These are phyloP conservation scores for Peniophora sp. DNA, from an alignment of 1,284 basidiomycete genomes.

Conservation along the genomic window DNA sequence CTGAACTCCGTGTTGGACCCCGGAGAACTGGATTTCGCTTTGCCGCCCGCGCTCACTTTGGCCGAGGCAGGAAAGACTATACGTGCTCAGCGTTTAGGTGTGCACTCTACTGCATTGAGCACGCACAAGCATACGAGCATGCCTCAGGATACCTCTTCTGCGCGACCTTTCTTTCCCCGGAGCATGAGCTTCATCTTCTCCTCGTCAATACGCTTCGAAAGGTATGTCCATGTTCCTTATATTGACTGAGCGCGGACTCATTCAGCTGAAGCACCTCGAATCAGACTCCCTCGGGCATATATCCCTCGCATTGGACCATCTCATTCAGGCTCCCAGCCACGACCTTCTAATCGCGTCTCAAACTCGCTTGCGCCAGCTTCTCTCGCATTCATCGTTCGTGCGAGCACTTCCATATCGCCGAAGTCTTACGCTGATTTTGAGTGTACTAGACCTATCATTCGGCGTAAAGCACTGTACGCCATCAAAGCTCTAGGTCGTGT, in stretches of 20 bases:
- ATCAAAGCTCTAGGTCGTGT: slow-evolving; percentile 44
- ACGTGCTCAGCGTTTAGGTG: slow-evolving; percentile 66
- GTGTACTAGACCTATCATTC: slow-evolving; percentile 42
- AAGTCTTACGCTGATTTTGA: slow-evolving; percentile 6
- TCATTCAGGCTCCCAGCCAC: slow-evolving; percentile 50
- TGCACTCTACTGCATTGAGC: slow-evolving; percentile 6
- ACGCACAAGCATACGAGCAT: background rate
- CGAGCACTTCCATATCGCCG: slow-evolving; percentile 18
- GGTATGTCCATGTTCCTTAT: slow-evolving; percentile 25
- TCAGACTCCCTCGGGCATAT: slow-evolving; percentile 42
- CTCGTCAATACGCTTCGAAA: slow-evolving; percentile 76
- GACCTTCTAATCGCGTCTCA: slow-evolving; percentile 69
- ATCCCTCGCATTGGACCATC: slow-evolving; percentile 62
- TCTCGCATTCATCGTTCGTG: slow-evolving; percentile 70
- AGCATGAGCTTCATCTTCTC: slow-evolving; percentile 72
- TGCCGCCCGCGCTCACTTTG: slow-evolving; percentile 63
- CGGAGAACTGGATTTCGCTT: slow-evolving; percentile 52
- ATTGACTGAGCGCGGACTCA: background rate
- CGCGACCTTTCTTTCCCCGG: slow-evolving; percentile 53
- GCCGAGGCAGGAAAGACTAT: slow-evolving; percentile 56
- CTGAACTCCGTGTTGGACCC: slow-evolving; percentile 30
- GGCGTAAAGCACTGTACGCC: slow-evolving; percentile 52
- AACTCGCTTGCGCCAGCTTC: slow-evolving; percentile 50
- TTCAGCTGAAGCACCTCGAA: slow-evolving; percentile 51
- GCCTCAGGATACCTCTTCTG: slow-evolving; percentile 67